Percentiles rank a stretch among this genome's conserved stretches.
phyloP scores from a whole-genome alignment of 305 asterid genomes.

The Solanum aculeatissimum region DNA sequence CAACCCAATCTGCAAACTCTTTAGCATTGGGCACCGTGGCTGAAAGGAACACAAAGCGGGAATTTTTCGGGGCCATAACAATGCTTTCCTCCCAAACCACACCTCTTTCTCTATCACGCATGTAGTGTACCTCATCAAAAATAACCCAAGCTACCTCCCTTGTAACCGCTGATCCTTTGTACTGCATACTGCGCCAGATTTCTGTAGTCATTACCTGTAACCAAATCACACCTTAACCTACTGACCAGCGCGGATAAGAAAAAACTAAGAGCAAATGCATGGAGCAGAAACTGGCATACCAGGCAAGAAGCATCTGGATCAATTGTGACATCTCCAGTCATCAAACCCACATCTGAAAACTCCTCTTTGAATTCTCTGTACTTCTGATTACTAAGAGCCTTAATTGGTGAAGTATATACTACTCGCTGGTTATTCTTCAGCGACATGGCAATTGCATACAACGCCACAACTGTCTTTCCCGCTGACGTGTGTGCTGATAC shows the following conservation, averaged over 20 bases:
- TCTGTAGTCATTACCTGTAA: constrained; percentile 65
- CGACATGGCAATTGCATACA: constrained; percentile 90
- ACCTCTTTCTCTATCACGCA: constrained; percentile 96
- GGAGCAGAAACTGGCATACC: constrained; percentile 39
- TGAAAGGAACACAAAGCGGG: constrained; percentile 83
- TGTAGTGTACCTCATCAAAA: constrained; percentile 97
- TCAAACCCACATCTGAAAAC: constrained; percentile 95
- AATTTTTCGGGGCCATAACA: constrained; percentile 90
- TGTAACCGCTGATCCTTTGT: constrained; percentile 83
- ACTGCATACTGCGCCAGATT: constrained; percentile 95
- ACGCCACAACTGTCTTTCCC: constrained; percentile 90
- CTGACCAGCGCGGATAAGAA: not conserved
- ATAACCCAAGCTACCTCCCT: constrained; percentile 96
- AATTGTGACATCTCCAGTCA: constrained; percentile 97
- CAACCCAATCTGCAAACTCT: constrained; percentile 98
- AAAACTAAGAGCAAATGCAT: constrained; percentile 2
- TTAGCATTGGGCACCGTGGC: constrained; percentile 94
- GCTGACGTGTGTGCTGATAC: constrained; percentile 98
- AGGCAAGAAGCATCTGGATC: constrained; percentile 95
- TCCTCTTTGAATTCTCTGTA: constrained; percentile 96
- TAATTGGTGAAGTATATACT: constrained; percentile 88
- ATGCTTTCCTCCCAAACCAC: constrained; percentile 99
- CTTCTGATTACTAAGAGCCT: constrained; percentile 95
- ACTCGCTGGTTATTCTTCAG: constrained; percentile 76
- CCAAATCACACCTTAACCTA: constrained; percentile 6